Conservation (phyloP, 2,329 filamentous ascomycete genomes). For the Drechmeria coniospora region DNA sequence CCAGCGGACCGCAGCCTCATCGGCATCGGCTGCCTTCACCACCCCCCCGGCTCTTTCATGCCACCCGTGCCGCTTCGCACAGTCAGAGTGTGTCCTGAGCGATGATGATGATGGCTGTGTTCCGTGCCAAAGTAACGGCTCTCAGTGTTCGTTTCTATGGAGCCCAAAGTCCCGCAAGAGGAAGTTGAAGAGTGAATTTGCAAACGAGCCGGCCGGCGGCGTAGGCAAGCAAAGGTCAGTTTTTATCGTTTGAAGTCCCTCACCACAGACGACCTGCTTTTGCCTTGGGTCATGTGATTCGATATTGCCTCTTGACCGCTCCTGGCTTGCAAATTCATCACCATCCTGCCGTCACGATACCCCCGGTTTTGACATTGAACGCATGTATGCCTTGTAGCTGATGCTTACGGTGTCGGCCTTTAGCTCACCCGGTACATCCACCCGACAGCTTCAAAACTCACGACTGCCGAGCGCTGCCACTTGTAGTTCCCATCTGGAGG, state of each 20-base stretch:
- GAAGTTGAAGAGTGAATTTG: slow-evolving; percentile 52
- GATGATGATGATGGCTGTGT: slow-evolving; percentile 65
- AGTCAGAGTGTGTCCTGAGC: slow-evolving; percentile 58
- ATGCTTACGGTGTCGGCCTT: slow-evolving; percentile 8
- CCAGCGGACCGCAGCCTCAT: slow-evolving; percentile 35
- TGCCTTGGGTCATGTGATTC: too few species aligned
- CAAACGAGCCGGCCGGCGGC: slow-evolving; percentile 37
- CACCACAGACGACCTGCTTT: too few species aligned
- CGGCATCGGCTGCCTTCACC: slow-evolving; percentile 28
- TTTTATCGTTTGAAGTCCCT: slow-evolving; percentile 3
- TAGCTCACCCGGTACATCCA: slow-evolving; percentile 40
- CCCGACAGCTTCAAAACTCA: slow-evolving; percentile 36
- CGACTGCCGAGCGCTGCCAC: slow-evolving; percentile 46
- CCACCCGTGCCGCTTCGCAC: slow-evolving; percentile 59
- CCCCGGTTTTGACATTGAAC: too few species aligned
- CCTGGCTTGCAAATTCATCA: too few species aligned
- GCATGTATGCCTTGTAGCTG: slow-evolving; percentile 1
- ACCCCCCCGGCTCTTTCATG: slow-evolving; percentile 39
- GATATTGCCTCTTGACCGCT: too few species aligned
- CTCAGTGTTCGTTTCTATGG: slow-evolving; percentile 64
- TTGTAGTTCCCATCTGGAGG: slow-evolving; percentile 49
- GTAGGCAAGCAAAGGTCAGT: slow-evolving; percentile 55
- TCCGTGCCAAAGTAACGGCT: slow-evolving; percentile 61
- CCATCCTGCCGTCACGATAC: too few species aligned
- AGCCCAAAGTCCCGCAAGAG: slow-evolving; percentile 68